A percentile compares a stretch with the other conserved stretches of the same genome.
Evolutionary conservation across 208 protist species (phyloP).

Genomic region (Crithidia acanthocephali): DNA sequence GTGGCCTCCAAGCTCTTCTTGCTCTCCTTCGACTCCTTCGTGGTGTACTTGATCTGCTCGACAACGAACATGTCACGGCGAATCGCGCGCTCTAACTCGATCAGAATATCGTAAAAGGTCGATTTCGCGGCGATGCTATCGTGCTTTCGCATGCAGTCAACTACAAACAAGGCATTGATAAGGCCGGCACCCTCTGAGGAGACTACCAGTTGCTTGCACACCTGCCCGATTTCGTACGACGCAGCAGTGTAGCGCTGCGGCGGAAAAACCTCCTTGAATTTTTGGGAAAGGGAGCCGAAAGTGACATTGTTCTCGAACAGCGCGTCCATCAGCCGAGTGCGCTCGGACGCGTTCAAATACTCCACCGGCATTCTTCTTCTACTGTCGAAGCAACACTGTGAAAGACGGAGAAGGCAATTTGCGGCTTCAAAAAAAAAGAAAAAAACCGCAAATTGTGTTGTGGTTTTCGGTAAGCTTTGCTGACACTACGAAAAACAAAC

Average conservation of each 20-base stretch:
- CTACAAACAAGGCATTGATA: constrained; percentile 53
- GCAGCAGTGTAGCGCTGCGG: constrained; percentile 45
- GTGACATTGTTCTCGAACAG: constrained; percentile 43
- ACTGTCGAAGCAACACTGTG: no score
- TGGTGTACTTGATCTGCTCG: constrained; percentile 77
- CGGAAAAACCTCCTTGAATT: constrained; percentile 59
- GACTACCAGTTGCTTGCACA: constrained; percentile 49
- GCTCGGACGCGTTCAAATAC: constrained; percentile 31
- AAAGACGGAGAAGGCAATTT: no score
- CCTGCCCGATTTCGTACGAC: constrained; percentile 36
- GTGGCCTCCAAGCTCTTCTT: constrained; percentile 65
- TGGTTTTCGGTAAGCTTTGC: no score
- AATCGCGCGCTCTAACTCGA: constrained; percentile 70
- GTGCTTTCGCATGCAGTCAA: constrained; percentile 60
- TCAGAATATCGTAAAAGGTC: constrained; percentile 63
- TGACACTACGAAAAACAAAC: no score
- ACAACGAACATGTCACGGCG: constrained; percentile 64
- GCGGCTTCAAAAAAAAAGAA: no score
- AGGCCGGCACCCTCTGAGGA: constrained; percentile 56
- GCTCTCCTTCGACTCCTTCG: constrained; percentile 73
- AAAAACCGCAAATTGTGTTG: no score
- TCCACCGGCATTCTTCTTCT: constrained; percentile 26
- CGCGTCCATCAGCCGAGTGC: constrained; percentile 29
- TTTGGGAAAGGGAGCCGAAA: constrained; percentile 47
- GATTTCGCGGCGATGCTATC: constrained; percentile 59